Evolutionary conservation across 345 rosid genomes (phyloP).

Genomic region (Eucalyptus pauciflora): DNA sequence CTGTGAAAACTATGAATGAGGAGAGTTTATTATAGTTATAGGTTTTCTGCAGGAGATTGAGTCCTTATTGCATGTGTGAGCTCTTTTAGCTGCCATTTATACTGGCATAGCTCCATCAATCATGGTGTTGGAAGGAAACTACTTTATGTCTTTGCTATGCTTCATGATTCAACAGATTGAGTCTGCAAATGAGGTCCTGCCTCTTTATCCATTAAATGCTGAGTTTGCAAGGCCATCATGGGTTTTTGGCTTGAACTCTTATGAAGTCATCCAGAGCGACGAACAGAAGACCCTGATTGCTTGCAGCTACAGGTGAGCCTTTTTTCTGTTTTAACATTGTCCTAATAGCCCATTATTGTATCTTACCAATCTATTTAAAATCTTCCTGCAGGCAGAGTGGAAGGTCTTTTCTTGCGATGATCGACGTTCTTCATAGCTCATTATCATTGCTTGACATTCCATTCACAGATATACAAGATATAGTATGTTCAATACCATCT

Average conservation of each 20-base stretch:
- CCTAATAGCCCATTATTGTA: neutral
- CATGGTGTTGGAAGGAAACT: neutral
- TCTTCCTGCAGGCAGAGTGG: conserved; percentile 69
- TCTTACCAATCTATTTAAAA: neutral
- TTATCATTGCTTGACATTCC: conserved; percentile 74
- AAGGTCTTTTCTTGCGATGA: conserved; percentile 66
- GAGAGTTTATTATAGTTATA: neutral
- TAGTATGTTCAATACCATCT: conserved; percentile 26
- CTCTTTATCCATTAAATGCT: conserved; percentile 53
- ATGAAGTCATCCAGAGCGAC: conserved; percentile 47
- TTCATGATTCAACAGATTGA: conserved; percentile 42
- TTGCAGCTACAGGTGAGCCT: conserved; percentile 67
- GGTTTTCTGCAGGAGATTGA: neutral
- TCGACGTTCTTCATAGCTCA: conserved; percentile 51
- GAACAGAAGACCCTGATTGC: conserved; percentile 57
- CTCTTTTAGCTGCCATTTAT: neutral
- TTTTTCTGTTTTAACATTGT: neutral
- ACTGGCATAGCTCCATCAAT: neutral
- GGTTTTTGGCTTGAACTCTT: conserved; percentile 78
- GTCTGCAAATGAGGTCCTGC: conserved; percentile 41
- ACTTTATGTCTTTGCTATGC: neutral
- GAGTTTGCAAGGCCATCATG: conserved; percentile 86
- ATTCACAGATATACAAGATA: conserved; percentile 74
- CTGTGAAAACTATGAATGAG: neutral
- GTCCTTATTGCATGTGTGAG: neutral